Evolutionary conservation across 2,329 filamentous ascomycete genomes (phyloP).

Genomic region (Fusarium sp.): DNA sequence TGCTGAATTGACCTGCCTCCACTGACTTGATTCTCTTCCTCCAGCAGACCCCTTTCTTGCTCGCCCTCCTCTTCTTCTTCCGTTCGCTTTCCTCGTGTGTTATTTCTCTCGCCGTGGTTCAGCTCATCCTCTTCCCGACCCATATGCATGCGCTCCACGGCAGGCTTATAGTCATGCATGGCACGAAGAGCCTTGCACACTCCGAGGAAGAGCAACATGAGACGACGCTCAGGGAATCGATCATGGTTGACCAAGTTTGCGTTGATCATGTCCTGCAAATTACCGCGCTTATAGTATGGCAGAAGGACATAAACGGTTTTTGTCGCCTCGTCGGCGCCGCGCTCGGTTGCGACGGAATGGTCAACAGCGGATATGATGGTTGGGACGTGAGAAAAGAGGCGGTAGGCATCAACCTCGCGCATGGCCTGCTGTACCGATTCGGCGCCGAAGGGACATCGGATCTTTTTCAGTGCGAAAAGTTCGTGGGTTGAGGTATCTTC

Average conservation of each 20-base stretch:
- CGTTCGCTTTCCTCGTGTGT: conserved; percentile 56
- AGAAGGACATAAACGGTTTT: conserved; percentile 98
- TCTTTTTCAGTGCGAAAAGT: conserved; percentile 97
- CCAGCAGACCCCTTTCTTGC: conserved; percentile 87
- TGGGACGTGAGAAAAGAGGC: conserved; percentile 82
- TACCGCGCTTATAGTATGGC: conserved; percentile 94
- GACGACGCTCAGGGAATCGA: conserved; percentile 84
- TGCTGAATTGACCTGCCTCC: conserved; percentile 73
- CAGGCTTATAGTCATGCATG: conserved; percentile 86
- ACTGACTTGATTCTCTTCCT: conserved; percentile 75
- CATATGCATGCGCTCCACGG: conserved; percentile 65
- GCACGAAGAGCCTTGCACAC: conserved; percentile 88
- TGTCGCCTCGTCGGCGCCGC: conserved; percentile 69
- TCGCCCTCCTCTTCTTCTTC: conserved; percentile 78
- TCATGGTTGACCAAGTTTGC: conserved; percentile 97
- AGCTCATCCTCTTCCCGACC: conserved; percentile 56
- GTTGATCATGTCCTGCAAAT: conserved; percentile 98
- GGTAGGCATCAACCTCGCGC: conserved; percentile 97
- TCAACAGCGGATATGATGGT: conserved; percentile 91
- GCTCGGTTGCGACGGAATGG: conserved; percentile 82
- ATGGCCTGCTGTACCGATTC: conserved; percentile 95
- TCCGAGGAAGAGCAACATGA: conserved; percentile 92
- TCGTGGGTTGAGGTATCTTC: conserved; percentile 87
- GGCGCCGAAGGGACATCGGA: conserved; percentile 96
- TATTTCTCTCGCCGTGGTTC: conserved; percentile 49